Evolutionary conservation across 257 asterid genomes (phyloP).

Genomic region (Coffea canephora): DNA sequence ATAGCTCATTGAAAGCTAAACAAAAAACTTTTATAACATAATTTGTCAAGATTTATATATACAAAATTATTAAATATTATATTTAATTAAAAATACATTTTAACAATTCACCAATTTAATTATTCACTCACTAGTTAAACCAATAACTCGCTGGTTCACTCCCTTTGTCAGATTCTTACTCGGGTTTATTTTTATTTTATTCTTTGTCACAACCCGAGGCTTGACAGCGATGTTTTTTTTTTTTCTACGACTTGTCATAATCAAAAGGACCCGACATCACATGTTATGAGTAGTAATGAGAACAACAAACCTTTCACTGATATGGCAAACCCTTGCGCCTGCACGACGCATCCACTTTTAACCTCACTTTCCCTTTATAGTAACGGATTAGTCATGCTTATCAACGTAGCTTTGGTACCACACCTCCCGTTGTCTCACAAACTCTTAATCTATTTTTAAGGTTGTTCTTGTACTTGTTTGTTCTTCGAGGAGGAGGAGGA

Average conservation of each 20-base stretch:
- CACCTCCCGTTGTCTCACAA: not conserved
- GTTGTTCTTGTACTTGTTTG: not conserved
- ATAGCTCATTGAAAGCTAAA: too few relatives aligned
- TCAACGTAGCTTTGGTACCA: not conserved
- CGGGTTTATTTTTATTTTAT: too few relatives aligned
- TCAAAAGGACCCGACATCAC: slow-evolving; percentile 30
- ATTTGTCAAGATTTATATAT: too few relatives aligned
- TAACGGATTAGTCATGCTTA: not conserved
- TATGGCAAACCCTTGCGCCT: slow-evolving; percentile 18
- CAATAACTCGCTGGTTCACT: too few relatives aligned
- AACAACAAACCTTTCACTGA: slow-evolving; percentile 23
- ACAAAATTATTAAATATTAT: too few relatives aligned
- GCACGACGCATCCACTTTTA: slow-evolving; percentile 24
- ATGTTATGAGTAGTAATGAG: slow-evolving; percentile 23
- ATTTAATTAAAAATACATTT: too few relatives aligned
- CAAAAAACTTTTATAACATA: too few relatives aligned
- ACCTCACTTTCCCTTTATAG: slow-evolving; percentile 21
- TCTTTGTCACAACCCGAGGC: too few relatives aligned
- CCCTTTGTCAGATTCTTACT: too few relatives aligned
- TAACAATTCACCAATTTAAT: too few relatives aligned
- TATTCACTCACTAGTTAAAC: too few relatives aligned
- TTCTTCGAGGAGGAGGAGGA: not conserved
- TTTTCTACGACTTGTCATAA: slow-evolving; percentile 18
- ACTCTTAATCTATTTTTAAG: not conserved
- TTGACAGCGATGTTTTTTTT: too few relatives aligned